Base-by-base conservation (phyloP, 148 eudicot genomes). In the Drosera capensis region DNA sequence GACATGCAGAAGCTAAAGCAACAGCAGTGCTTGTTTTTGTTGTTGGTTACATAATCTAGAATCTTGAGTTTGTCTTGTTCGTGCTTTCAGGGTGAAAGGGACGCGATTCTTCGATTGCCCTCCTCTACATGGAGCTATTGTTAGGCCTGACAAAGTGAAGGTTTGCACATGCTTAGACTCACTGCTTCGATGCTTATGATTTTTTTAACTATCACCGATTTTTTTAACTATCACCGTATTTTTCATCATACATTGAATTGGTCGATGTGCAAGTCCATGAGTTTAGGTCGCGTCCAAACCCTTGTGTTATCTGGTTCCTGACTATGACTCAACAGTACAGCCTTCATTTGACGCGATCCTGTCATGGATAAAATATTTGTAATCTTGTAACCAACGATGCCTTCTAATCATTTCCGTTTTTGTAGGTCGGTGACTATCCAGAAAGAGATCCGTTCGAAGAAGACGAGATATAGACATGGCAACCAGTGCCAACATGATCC, bases 61-160 rank as follows among this genome's bases (percentile, higher is more conserved):
- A 40, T 22, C 3, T 42, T 52, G 24, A 28, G 36, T 52, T 41
- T 48, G 11, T 30, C 42, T 24, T 44, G 25, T 28, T 58, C 14
- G 25, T 62, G 49, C n/a, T 57, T 51, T 40, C 75, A 88, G 97
- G 73, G 97, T 88, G 55, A 80, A 81, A 70, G 94, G 92, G 26
- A 77, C 67, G 43, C 86, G 97, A 6, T 88, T 68, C 73, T 88
- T 88, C 43, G 54, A 68, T 13, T 88, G 97, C 60, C 94, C 87
- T 34, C 79, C 75, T 25, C 80, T 66, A 53, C 94, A 85, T 66
- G 97, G 97, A 57, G 92, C 71, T 37, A 71, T 88, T 57, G 81
- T 88, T 60, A 73, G 94, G 64, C 94, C 97, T 34, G 94, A 88
- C 54, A 88, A 80, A 83, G 87, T 83, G 41, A 73, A 83, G 92